phyloP scores from a whole-genome alignment of 305 asterid genomes.

The Solanum hybrid region DNA sequence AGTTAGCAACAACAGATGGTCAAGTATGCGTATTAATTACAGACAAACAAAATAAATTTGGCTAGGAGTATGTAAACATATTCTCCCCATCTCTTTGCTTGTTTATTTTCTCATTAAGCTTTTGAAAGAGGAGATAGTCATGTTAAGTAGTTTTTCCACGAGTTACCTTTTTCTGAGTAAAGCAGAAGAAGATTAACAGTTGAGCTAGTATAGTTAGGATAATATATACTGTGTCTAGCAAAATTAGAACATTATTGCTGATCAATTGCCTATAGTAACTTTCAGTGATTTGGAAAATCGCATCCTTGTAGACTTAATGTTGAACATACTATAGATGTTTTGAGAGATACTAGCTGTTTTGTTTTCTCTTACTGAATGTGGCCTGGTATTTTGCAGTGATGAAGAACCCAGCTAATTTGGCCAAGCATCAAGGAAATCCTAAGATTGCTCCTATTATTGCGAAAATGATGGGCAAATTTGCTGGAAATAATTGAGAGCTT shows the following conservation, averaged over 20 bases:
- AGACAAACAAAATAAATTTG: neutral
- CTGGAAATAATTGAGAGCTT: constrained; percentile 30
- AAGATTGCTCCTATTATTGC: constrained; percentile 80
- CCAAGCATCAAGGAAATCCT: constrained; percentile 81
- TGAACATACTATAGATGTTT: neutral
- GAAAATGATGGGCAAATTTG: constrained; percentile 78
- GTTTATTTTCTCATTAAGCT: neutral
- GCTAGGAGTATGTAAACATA: neutral
- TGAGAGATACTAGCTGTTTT: neutral
- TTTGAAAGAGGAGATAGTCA: neutral
- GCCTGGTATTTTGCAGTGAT: constrained; percentile 43
- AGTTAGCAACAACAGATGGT: neutral
- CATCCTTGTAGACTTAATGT: neutral
- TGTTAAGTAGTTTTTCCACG: neutral
- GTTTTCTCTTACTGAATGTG: constrained; percentile 4
- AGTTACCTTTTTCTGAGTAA: neutral
- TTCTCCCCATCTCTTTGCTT: neutral
- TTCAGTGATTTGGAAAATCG: too few relatives aligned
- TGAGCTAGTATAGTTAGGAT: neutral
- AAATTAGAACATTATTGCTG: neutral
- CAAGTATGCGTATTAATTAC: neutral
- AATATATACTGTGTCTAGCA: neutral
- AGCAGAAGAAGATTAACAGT: neutral
- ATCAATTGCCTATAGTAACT: neutral
- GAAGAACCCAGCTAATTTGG: constrained; percentile 87